Evolutionary conservation across 2,329 filamentous ascomycete genomes (phyloP).

Genomic region (Fusarium goolgardi): DNA sequence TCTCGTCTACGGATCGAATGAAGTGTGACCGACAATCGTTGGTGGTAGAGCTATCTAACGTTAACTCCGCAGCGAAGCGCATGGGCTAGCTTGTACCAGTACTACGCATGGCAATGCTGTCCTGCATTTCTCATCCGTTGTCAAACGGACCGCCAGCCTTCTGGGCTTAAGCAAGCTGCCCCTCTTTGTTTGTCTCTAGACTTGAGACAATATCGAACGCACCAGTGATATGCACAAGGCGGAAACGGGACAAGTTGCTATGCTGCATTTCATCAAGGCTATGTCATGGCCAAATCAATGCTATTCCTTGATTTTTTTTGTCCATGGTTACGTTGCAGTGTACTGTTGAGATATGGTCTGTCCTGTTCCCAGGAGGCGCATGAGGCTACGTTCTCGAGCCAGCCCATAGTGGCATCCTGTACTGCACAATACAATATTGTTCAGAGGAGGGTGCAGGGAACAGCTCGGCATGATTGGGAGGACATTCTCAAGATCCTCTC

Average conservation of each 20-base stretch:
- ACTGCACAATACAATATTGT: not conserved
- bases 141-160: slow-evolving; percentile 10
- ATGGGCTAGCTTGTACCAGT: slow-evolving; percentile 15
- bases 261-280: slow-evolving; percentile 6
- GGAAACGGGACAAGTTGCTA: not conserved
- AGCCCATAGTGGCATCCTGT: not conserved
- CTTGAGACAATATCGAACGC: slow-evolving; percentile 9
- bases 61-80: slow-evolving; percentile 16
- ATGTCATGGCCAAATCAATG: slow-evolving; percentile 3
- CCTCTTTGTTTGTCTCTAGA: not conserved
- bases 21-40: slow-evolving; percentile 9
- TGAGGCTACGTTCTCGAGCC: slow-evolving; percentile 32
- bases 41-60: slow-evolving; percentile 23
- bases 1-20: slow-evolving; percentile 10
- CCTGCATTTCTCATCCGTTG: slow-evolving; percentile 20
- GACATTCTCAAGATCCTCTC: not conserved
- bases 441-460: not conserved
- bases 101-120: slow-evolving; percentile 2
- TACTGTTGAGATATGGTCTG: slow-evolving; percentile 4
- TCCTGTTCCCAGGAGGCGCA: slow-evolving; percentile 1
- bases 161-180: not conserved
- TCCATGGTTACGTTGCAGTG: slow-evolving; percentile 12
- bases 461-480: not conserved
- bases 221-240: slow-evolving; percentile 7
- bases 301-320: not conserved